Conservation (phyloP, 2,329 filamentous ascomycete species). For the Pseudocercospora vitis region DNA sequence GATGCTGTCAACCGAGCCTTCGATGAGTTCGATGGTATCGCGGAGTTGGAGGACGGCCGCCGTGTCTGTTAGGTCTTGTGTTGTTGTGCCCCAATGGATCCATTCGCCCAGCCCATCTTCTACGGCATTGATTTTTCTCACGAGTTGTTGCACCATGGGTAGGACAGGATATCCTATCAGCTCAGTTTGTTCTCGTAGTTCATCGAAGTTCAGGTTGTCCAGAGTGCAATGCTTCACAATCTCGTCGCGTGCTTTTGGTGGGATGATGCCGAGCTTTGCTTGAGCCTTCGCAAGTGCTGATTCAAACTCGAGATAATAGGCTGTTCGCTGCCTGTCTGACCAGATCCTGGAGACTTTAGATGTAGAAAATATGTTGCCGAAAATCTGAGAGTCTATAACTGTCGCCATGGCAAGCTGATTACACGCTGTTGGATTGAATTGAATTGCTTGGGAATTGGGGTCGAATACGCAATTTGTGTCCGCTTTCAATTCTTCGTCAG, state of each 20-base stretch:
- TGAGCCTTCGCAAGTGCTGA: constrained; percentile 33
- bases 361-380: constrained; percentile 34
- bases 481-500: no score
- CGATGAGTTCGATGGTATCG: constrained; percentile 30
- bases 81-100: constrained; percentile 37
- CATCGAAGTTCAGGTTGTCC: constrained; percentile 28
- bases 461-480: background rate
- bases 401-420: no score
- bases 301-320: constrained; percentile 36
- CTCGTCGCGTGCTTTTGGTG: constrained; percentile 32
- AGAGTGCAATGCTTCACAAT: constrained; percentile 32
- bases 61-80: constrained; percentile 35
- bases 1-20: constrained; percentile 24
- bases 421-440: no score
- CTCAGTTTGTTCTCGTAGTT: constrained; percentile 29
- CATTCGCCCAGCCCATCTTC: constrained; percentile 32
- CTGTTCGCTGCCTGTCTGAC: constrained; percentile 33
- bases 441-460: background rate
- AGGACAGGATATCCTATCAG: constrained; percentile 35
- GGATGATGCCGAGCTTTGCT: constrained; percentile 34
- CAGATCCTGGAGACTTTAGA: constrained; percentile 31
- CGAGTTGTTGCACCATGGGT: constrained; percentile 32
- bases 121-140: constrained; percentile 31
- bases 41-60: constrained; percentile 33
- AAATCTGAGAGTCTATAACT: constrained; percentile 34